Conservation (phyloP, 2,329 filamentous ascomycete genomes). For the Colletotrichum cereale region DNA sequence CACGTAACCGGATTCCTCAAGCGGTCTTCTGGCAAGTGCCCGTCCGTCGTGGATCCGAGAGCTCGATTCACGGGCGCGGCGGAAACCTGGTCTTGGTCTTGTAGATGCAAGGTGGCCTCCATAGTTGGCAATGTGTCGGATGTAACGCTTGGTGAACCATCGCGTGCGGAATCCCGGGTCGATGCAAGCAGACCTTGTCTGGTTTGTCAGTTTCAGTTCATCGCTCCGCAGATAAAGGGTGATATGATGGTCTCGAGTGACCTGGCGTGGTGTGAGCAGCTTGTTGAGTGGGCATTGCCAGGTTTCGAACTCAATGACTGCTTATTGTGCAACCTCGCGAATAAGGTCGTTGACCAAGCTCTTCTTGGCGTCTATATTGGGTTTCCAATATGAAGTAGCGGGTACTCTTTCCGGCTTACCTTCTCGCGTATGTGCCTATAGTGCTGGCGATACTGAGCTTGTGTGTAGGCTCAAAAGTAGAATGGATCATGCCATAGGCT, state of each 20-base stretch:
- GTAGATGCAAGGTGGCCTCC: slow-evolving; percentile 3
- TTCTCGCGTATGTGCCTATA: neutral
- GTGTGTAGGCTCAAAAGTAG: neutral
- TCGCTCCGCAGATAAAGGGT: neutral
- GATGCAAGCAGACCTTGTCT: neutral
- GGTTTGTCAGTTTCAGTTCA: neutral
- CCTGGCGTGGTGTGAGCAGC: neutral
- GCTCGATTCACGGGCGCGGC: neutral
- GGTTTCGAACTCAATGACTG: slow-evolving; percentile 5
- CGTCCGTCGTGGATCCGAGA: neutral
- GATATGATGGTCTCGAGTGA: neutral
- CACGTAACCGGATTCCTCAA: neutral
- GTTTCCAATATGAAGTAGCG: slow-evolving; percentile 9
- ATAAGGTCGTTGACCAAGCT: slow-evolving; percentile 26
- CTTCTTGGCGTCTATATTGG: slow-evolving; percentile 34
- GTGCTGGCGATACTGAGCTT: neutral
- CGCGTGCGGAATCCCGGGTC: slow-evolving; percentile 20
- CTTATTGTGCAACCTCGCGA: slow-evolving; percentile 5
- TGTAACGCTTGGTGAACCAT: neutral
- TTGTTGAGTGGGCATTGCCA: slow-evolving; percentile 7
- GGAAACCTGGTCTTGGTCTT: slow-evolving; percentile 4
- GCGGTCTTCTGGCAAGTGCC: neutral
- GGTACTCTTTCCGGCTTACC: neutral
- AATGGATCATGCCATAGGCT: neutral
- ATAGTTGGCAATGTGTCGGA: neutral